Evolutionary conservation across 257 asterid genomes (phyloP), one percentile per base, ranked within the genome.

Genomic region (Penstemon davidsonii): DNA sequence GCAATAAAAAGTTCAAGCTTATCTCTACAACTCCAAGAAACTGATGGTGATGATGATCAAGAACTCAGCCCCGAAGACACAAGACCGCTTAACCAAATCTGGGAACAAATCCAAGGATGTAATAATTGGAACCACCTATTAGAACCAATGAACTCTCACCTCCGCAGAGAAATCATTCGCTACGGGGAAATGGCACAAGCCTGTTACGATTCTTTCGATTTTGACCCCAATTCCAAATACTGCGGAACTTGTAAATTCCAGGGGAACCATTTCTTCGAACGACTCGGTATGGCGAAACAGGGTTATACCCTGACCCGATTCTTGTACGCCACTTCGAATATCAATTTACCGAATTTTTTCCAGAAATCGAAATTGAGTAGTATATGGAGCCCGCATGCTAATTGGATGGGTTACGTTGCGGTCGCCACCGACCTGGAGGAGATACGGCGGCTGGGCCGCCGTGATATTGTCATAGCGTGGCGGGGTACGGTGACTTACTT

Each of bases 341-440:
- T 90, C 64, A 83, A 88, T 79, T 69, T 90, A 40, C 96, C 94
- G 0, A 90, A 86, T 38, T 88, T 86, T 73, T 87, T 90, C 71
- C 85, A 84, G 49, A 83, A 81, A n/a, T 82, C 89, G 3, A 84
- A 59, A n/a, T 6, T 73, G 40, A 60, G 75, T 61, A 82, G 80
- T 33, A 68, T 88, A 41, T 88, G 96, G 97, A 90, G 94, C 77
- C 92, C 77, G 73, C 92, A 85, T 61, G 90, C 96, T 3, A 88
- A 88, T 73, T 84, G 96, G 97, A 86, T 90, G 88, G 96, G 96
- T 10, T 90, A 87, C 55, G 94, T 90, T 4, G 95, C 91, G 0
- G 88, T 90, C 0, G 64, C 91, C 50, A 80, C 79, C 5, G 93
- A 85, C 73, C 84, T 77, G 7, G 78, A 66, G 0, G 91, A 86